Conservation (phyloP, 495 filamentous ascomycete species). For the Parathielavia hyrcaniae region DNA sequence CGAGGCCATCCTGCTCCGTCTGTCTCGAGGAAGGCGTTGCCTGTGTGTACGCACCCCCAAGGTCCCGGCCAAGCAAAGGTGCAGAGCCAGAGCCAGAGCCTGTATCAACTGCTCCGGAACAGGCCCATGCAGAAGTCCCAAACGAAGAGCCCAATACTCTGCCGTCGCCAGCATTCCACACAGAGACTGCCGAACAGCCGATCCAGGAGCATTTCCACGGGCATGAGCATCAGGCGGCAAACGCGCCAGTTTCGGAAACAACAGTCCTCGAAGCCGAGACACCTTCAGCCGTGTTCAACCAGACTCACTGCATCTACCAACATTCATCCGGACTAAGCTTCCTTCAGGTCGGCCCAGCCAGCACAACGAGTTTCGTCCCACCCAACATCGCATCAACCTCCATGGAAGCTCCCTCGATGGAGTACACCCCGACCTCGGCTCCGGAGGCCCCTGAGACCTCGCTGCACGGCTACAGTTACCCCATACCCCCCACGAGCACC, state of each 20-base stretch:
- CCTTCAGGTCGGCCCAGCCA: slow-evolving; percentile 4
- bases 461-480: slow-evolving; percentile 13
- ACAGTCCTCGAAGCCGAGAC: slow-evolving; percentile 17
- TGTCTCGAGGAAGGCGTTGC: slow-evolving; percentile 27
- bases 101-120: slow-evolving; percentile 5
- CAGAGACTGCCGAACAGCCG: neutral
- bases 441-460: slow-evolving; percentile 9
- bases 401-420: slow-evolving; percentile 12
- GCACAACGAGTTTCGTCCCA: slow-evolving; percentile 9
- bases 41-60: slow-evolving; percentile 36
- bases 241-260: slow-evolving; percentile 10
- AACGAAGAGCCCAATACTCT: slow-evolving; percentile 30
- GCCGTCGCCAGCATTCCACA: slow-evolving; percentile 29
- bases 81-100: slow-evolving; percentile 4
- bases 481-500: slow-evolving; percentile 9
- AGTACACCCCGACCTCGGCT: slow-evolving; percentile 13
- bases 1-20: slow-evolving; percentile 35
- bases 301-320: slow-evolving; percentile 18
- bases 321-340: slow-evolving; percentile 23
- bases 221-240: neutral
- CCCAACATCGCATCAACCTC: slow-evolving; percentile 2
- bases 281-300: slow-evolving; percentile 15
- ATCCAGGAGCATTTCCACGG: neutral
- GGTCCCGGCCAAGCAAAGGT: slow-evolving; percentile 15
- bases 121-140: neutral